These are phyloP conservation scores for Auricularia sp. DNA, from an alignment of 768 basidiomycete genomes.

Conservation along the genomic window DNA sequence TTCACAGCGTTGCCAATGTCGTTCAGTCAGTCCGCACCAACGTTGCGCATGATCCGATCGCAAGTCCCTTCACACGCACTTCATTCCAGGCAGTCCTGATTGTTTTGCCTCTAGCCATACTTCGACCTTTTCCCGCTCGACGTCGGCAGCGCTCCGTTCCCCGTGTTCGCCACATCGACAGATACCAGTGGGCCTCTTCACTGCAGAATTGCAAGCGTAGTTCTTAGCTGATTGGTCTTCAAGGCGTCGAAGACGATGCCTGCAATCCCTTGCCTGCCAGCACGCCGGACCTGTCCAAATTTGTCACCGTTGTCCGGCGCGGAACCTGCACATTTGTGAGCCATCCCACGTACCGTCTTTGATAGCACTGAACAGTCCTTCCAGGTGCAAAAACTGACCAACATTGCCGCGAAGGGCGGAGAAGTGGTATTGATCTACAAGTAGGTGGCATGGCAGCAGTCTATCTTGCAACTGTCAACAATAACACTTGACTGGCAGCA, in stretches of 20 bases:
- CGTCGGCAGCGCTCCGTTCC: constrained; percentile 30
- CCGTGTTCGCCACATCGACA: constrained; percentile 51
- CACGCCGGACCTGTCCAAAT: constrained; percentile 43
- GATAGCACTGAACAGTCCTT: neutral
- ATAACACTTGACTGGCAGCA: constrained; percentile 22
- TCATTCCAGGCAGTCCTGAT: neutral
- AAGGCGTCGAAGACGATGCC: constrained; percentile 39
- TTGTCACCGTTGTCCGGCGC: constrained; percentile 45
- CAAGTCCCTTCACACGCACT: neutral
- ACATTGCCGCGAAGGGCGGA: constrained; percentile 44
- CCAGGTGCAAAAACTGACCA: constrained; percentile 40
- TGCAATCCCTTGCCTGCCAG: constrained; percentile 45
- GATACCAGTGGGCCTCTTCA: constrained; percentile 24
- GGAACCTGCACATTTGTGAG: constrained; percentile 49
- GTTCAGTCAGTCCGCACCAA: neutral
- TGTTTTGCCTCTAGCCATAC: constrained; percentile 30
- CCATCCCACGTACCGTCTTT: neutral
- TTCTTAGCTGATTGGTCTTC: neutral
- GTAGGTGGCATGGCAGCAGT: constrained; percentile 17
- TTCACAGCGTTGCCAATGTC: neutral
- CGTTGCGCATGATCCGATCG: neutral
- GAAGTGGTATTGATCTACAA: constrained; percentile 42
- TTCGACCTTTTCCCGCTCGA: constrained; percentile 39
- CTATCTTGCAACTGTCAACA: neutral
- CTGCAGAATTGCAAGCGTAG: neutral